Evolutionary conservation across 2,329 filamentous ascomycete species (phyloP), one percentile per base, ranked within the genome.

Genomic region (Talaromyces sp.): DNA sequence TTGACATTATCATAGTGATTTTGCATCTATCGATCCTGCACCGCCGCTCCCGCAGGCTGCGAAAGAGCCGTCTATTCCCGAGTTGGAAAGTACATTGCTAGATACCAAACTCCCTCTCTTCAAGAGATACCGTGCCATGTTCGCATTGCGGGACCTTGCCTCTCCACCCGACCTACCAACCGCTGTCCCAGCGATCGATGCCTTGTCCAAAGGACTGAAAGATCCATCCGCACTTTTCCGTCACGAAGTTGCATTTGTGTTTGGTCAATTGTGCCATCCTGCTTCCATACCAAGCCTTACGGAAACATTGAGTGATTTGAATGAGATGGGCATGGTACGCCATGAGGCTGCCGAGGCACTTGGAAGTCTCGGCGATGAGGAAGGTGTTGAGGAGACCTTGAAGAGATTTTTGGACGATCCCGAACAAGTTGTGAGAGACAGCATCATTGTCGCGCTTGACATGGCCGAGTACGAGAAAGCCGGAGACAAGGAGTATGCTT

Each of bases 161-260:
- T 97, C 93, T 3, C 95, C 95, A 16, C 93, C 93, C 9, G 90
- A 96, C 72, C 87, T 96, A 48, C 90, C 92, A 1, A 96, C 93
- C 1, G 93, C 93, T 6, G 85, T 92, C 16, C 89, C 91, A n/a
- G 93, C 95, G 18, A 85, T 99, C 60, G 84, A 89, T 50, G 91
- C 93, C 11, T 85, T 99, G 54, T 92, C 95, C 52, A 88, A 88
- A 72, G 95, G 95, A 16, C 88, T 99, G 69, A 82, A 83, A 35
- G 95, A 99, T 75, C 83, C 87, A 18, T 97, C 93, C 56, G 93
- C 93, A 5, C 86, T 99, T 7, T 98, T 99, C 84, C 88, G 95
- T 68, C 95, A 99, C 79, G 95, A 99, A 75, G 92, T 99, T 67
- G 95, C 95, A 14, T 99, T 99, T 75, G 95, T 99, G 14, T 99